Conservation (phyloP, 257 asterid species). For the Nicotiana knightiana region DNA sequence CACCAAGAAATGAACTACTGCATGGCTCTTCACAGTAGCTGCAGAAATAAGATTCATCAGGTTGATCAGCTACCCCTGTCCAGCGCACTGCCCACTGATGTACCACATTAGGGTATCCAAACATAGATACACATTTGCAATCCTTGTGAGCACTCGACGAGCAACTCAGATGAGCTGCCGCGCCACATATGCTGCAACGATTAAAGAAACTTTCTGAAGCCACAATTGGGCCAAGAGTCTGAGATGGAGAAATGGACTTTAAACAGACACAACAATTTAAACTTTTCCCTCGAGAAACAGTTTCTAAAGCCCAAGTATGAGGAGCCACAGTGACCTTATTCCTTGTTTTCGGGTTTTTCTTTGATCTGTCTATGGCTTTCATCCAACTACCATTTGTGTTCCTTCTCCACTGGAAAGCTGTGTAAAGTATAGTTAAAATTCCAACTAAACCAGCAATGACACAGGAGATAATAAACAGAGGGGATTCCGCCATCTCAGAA, state of each 20-base stretch:
- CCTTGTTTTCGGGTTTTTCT: constrained; percentile 79
- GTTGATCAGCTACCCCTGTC: constrained; percentile 89
- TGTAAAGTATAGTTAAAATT: constrained; percentile 63
- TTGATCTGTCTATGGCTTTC: constrained; percentile 96
- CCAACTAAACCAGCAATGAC: constrained; percentile 71
- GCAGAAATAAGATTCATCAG: constrained; percentile 85
- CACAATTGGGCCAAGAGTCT: constrained; percentile 63
- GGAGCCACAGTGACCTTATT: constrained; percentile 62
- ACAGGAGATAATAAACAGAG: constrained; percentile 65
- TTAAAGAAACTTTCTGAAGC: constrained; percentile 69
- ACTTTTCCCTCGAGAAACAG: constrained; percentile 75
- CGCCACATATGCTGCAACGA: constrained; percentile 77
- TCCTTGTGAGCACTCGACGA: constrained; percentile 73
- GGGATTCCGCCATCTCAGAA: constrained; percentile 71
- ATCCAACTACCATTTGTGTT: constrained; percentile 81
- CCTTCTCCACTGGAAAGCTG: constrained; percentile 96
- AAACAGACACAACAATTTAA: constrained; percentile 87
- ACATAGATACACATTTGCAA: constrained; percentile 84
- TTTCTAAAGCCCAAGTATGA: constrained; percentile 82
- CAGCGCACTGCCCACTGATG: constrained; percentile 98
- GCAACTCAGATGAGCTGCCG: constrained; percentile 88
- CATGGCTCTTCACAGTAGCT: constrained; percentile 98
- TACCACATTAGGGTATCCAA: constrained; percentile 61
- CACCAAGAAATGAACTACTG: constrained; percentile 85
- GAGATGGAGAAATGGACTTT: constrained; percentile 73